These are phyloP conservation scores for Endoconidiophora laricicola DNA, from an alignment of 2,329 filamentous ascomycete genomes.

Conservation along the genomic window DNA sequence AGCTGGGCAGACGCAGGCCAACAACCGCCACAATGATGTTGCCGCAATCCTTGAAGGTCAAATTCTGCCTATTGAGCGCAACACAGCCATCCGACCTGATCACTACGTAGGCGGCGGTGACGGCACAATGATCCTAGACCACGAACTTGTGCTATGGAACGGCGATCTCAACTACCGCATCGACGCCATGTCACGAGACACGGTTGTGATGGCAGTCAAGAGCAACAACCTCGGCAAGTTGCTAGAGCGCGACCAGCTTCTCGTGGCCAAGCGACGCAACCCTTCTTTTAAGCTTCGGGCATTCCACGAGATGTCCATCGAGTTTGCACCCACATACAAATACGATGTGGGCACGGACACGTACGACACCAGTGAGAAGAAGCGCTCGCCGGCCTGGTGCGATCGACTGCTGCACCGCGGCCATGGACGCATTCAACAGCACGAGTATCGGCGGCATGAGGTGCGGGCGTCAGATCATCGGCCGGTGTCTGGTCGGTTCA, in stretches of 20 bases:
- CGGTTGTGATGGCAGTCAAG: slow-evolving; percentile 72
- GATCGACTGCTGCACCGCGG: slow-evolving; percentile 82
- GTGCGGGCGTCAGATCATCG: slow-evolving; percentile 83
- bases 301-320: slow-evolving; percentile 81
- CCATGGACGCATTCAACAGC: slow-evolving; percentile 63
- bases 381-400: slow-evolving; percentile 88
- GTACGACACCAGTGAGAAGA: slow-evolving; percentile 92
- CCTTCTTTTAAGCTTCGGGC: slow-evolving; percentile 75
- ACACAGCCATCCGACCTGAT: slow-evolving; percentile 51
- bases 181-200: slow-evolving; percentile 88
- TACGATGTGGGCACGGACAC: slow-evolving; percentile 91
- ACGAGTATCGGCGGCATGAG: slow-evolving; percentile 80
- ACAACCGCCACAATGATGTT: slow-evolving; percentile 81
- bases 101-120: slow-evolving; percentile 85
- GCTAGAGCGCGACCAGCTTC: slow-evolving; percentile 81
- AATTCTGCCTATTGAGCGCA: slow-evolving; percentile 55
- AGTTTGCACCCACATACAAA: slow-evolving; percentile 92
- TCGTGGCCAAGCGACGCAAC: slow-evolving; percentile 77
- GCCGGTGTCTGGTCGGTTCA: slow-evolving; percentile 75
- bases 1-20: slow-evolving; percentile 79
- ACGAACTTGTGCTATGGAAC: slow-evolving; percentile 93
- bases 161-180: slow-evolving; percentile 97
- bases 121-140: slow-evolving; percentile 84
- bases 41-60: slow-evolving; percentile 72
- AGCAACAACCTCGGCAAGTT: slow-evolving; percentile 69